phyloP scores from a whole-genome alignment of 345 rosid genomes.

The Euphorbia tirucalli region DNA sequence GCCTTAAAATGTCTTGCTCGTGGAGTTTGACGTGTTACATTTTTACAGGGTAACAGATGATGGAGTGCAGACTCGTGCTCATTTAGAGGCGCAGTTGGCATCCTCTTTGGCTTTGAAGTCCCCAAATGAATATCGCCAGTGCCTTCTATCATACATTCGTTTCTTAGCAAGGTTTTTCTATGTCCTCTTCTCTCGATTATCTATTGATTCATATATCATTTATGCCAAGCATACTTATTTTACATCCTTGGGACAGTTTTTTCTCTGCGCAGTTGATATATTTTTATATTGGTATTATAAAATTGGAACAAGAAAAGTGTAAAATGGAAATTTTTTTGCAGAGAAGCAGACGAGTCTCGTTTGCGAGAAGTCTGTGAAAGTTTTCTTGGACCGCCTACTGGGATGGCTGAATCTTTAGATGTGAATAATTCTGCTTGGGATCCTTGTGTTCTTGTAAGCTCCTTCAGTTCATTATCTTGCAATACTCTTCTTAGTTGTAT shows the following conservation, averaged over 20 bases:
- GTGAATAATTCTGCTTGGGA: slow-evolving; percentile 66
- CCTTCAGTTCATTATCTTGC: neutral
- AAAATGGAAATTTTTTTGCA: slow-evolving; percentile 31
- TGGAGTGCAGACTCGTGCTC: slow-evolving; percentile 93
- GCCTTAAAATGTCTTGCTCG: neutral
- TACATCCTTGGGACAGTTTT: neutral
- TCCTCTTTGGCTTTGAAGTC: slow-evolving; percentile 84
- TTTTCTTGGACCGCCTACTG: slow-evolving; percentile 97
- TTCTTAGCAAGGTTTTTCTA: slow-evolving; percentile 68
- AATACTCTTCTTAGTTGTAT: neutral
- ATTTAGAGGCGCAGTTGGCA: slow-evolving; percentile 93
- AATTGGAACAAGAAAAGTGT: neutral
- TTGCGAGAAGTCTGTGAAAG: slow-evolving; percentile 91
- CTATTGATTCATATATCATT: neutral
- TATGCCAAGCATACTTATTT: neutral
- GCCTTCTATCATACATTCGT: slow-evolving; percentile 88
- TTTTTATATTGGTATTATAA: neutral
- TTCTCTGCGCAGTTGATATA: neutral
- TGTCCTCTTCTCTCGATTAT: neutral
- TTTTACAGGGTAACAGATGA: slow-evolving; percentile 84
- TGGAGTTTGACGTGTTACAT: slow-evolving; percentile 7
- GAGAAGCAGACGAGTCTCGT: slow-evolving; percentile 96
- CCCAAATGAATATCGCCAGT: slow-evolving; percentile 83
- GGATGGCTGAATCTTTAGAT: slow-evolving; percentile 67
- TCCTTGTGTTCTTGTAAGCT: slow-evolving; percentile 79